Conservation (phyloP, 345 rosid genomes). For the Linum trigynum region DNA sequence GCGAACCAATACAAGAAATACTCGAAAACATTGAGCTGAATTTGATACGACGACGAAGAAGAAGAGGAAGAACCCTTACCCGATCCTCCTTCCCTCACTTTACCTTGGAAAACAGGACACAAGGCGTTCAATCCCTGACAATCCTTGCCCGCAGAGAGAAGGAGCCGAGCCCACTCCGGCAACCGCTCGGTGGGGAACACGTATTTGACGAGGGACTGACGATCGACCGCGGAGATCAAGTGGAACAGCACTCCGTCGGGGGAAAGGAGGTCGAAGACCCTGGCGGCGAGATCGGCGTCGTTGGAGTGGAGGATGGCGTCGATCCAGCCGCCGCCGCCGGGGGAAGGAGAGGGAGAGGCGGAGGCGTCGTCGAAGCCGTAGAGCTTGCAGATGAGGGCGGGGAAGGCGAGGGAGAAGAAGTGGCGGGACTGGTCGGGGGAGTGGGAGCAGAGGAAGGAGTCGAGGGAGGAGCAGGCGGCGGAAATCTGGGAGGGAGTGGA, state of each 20-base stretch:
- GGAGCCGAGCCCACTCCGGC: constrained; percentile 60
- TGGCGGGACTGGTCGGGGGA: constrained; percentile 80
- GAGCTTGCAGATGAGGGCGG: constrained; percentile 64
- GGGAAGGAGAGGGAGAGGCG: constrained; percentile 12
- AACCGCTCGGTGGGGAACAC: constrained; percentile 74
- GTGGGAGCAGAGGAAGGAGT: constrained; percentile 52
- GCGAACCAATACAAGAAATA: constrained; percentile 91
- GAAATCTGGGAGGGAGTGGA: constrained; percentile 49
- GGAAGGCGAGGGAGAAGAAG: constrained; percentile 84
- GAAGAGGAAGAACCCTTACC: constrained; percentile 30
- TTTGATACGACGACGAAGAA: constrained; percentile 24
- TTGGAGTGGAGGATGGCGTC: constrained; percentile 39
- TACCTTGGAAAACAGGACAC: constrained; percentile 56
- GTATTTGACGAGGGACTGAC: constrained; percentile 58
- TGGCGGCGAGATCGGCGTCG: constrained; percentile 38
- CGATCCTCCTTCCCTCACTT: constrained; percentile 40
- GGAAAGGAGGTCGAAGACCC: constrained; percentile 47
- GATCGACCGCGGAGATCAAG: constrained; percentile 65
- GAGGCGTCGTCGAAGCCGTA: constrained; percentile 65
- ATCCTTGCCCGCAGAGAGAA: constrained; percentile 45
- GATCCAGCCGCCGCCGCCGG: constrained; percentile 14
- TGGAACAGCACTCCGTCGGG: constrained; percentile 47
- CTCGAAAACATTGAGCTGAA: constrained; percentile 68
- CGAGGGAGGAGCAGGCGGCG: constrained; percentile 52
- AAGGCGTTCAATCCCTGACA: constrained; percentile 36